Evolutionary conservation across 495 filamentous ascomycete species (phyloP).

Genomic region (Lophiotrema nucula): DNA sequence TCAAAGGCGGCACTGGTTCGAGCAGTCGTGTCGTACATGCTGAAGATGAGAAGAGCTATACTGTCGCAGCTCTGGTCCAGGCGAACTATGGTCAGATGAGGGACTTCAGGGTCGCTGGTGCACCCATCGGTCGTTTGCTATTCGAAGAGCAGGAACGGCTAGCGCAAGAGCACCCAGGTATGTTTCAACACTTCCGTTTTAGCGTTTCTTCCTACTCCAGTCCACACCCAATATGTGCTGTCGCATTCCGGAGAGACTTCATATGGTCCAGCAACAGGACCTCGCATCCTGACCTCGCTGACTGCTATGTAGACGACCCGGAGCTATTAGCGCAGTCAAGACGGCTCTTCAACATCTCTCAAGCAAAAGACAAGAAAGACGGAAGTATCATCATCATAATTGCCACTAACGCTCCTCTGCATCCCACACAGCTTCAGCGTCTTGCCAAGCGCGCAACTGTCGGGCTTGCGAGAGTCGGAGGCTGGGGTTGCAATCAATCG

Average conservation of each 20-base stretch:
- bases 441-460: slow-evolving; percentile 54
- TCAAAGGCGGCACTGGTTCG: slow-evolving; percentile 54
- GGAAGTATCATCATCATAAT: slow-evolving; percentile 57
- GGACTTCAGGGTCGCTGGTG: slow-evolving; percentile 50
- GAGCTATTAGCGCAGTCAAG: slow-evolving; percentile 13
- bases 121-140: slow-evolving; percentile 49
- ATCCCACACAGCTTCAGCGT: slow-evolving; percentile 52
- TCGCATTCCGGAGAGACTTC: too few relatives aligned
- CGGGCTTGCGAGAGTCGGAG: slow-evolving; percentile 51
- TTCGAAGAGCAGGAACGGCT: slow-evolving; percentile 38
- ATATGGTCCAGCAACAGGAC: too few relatives aligned
- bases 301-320: too few relatives aligned
- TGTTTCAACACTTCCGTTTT: too few relatives aligned
- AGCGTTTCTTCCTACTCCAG: too few relatives aligned
- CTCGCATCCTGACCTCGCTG: too few relatives aligned
- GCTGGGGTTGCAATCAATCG: slow-evolving; percentile 49
- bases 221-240: too few relatives aligned
- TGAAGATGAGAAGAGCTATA: slow-evolving; percentile 44
- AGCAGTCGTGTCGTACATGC: slow-evolving; percentile 46
- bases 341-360: slow-evolving; percentile 18
- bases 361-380: slow-evolving; percentile 45
- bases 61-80: slow-evolving; percentile 52
- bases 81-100: slow-evolving; percentile 51
- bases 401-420: slow-evolving; percentile 53
- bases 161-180: slow-evolving; percentile 31